phyloP scores from a whole-genome alignment of 208 protist species.

The Crithidia acanthocephali region DNA sequence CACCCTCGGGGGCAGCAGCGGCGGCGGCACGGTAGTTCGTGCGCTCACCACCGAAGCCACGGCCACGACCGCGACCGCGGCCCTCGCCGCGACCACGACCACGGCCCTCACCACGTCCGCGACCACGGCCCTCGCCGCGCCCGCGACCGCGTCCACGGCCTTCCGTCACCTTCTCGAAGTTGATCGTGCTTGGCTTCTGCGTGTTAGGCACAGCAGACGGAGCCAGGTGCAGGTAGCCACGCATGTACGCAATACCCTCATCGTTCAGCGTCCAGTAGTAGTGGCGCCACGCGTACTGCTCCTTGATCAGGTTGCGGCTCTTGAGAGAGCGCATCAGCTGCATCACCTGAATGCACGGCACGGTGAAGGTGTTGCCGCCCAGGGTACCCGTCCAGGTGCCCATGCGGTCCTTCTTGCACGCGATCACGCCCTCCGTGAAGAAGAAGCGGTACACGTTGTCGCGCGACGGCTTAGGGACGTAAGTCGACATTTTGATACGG shows the following conservation, averaged over 20 bases:
- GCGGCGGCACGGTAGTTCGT: constrained; percentile 67
- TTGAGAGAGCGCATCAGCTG: constrained; percentile 92
- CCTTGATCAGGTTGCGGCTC: constrained; percentile 92
- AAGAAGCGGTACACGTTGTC: constrained; percentile 94
- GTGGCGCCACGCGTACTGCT: constrained; percentile 95
- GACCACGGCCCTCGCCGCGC: constrained; percentile 53
- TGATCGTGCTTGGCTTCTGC: constrained; percentile 74
- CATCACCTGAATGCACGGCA: constrained; percentile 86
- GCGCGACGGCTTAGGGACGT: constrained; percentile 80
- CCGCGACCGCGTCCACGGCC: constrained; percentile 49
- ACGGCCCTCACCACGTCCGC: constrained; percentile 51
- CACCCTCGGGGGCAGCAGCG: constrained; percentile 35
- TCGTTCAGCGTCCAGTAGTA: constrained; percentile 96
- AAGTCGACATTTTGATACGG: constrained; percentile 26
- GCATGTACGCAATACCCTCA: constrained; percentile 93
- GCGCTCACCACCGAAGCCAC: constrained; percentile 84
- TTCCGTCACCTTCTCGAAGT: constrained; percentile 60
- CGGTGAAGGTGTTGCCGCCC: constrained; percentile 78
- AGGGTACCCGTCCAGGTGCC: constrained; percentile 85
- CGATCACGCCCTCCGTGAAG: constrained; percentile 91
- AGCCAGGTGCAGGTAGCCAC: constrained; percentile 93
- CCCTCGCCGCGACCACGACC: constrained; percentile 64
- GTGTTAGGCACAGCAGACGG: constrained; percentile 89
- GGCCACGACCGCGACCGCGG: constrained; percentile 66
- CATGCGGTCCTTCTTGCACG: constrained; percentile 92